phyloP scores from a whole-genome alignment of 139 green algal species.

The Dunaliella sp. region DNA sequence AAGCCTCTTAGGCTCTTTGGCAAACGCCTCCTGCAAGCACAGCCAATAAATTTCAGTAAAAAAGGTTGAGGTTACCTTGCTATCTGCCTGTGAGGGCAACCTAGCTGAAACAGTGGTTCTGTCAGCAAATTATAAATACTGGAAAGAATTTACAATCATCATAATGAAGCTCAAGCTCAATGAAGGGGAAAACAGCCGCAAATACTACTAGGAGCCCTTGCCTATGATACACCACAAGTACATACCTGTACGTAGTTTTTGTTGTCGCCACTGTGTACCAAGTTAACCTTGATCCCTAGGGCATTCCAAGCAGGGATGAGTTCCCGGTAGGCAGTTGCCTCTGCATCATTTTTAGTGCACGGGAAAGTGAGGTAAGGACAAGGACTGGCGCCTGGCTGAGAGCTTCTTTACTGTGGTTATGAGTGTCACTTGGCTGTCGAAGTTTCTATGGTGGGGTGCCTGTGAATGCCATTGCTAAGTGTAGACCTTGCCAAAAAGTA shows the following conservation, averaged over 20 bases:
- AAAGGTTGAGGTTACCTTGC: neutral
- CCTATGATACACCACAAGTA: no score
- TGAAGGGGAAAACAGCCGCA: neutral
- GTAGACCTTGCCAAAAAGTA: no score
- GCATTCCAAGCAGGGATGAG: slow-evolving; percentile 59
- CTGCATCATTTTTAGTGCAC: no score
- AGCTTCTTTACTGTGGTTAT: no score
- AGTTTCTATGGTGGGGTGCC: no score
- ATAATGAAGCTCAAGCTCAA: neutral
- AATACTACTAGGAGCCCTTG: neutral
- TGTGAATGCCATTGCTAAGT: no score
- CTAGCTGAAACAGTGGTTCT: neutral
- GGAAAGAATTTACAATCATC: neutral
- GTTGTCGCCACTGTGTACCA: slow-evolving; percentile 33
- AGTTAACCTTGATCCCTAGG: slow-evolving; percentile 63
- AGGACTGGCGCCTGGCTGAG: no score
- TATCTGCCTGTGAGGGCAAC: no score
- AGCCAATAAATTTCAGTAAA: neutral
- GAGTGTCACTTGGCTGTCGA: no score
- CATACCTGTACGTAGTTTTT: slow-evolving; percentile 55
- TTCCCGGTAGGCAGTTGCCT: slow-evolving; percentile 27
- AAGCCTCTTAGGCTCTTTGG: neutral
- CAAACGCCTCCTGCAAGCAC: slow-evolving; percentile 71
- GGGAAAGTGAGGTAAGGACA: no score
- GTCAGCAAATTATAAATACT: neutral